Base-by-base conservation (phyloP, 140 eudicot genomes). In the Stevia rebaudiana region DNA sequence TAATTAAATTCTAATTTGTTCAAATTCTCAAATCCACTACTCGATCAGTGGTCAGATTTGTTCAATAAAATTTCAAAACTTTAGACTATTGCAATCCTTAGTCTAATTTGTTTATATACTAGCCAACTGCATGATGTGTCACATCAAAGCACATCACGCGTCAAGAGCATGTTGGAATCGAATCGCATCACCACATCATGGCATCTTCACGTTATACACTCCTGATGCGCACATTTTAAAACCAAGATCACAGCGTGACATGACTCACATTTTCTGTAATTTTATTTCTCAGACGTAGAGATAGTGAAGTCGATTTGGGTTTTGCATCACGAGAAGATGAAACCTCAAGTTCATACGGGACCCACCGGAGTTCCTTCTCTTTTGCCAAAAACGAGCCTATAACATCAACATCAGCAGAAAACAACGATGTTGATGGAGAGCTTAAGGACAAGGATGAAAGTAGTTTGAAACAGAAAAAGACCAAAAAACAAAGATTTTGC, bases 401-500 rank as follows among this genome's bases (percentile, higher is more conserved):
- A 33, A 56, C 40, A 23, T 56, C 63, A 31, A 56, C 63, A 56
- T 30, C 58, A 23, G 36, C 42, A 12, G 81, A 77, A 67, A 77
- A 74, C 28, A 25, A 8, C 23, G 36, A 18, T 33, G 22, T 25
- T 4, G 46, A 64, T 24, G 67, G 77, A 12, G 81, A 55, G 23
- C 8, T 65, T n/a, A 64, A 51, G 42, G 60, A 68, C 42, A 19
- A 2, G 5, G 69, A 63, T 36, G 60, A 36, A 36, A 76, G 70
- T 31, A 63, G 53, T 28, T 24, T 18, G 60, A 31, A 69, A 36
- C 60, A 61, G 46, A 71, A 49, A 52, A 78, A 71, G 53, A 61
- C 25, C 11, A 86, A 71, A 23, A 81, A 74, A 42, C 62, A 47
- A 13, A 78, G 88, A 77, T 57, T 70, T 63, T 86, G 95, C 46